Evolutionary conservation across 805 yeast genomes (phyloP).

Genomic region (Teunomyces pallodes): DNA sequence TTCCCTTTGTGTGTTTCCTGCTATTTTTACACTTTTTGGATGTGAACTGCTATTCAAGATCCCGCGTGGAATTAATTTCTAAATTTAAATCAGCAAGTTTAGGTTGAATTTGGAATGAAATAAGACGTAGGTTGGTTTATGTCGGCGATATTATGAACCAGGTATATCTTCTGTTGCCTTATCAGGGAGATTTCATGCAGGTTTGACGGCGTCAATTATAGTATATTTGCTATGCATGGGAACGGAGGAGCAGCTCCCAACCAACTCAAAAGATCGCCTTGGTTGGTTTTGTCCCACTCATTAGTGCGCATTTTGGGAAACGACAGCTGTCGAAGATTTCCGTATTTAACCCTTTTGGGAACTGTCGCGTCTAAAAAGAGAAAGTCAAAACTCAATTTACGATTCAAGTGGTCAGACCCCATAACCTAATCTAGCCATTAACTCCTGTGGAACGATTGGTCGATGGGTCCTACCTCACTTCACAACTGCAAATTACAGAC

Average conservation of each 20-base stretch:
- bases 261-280: too few relatives aligned
- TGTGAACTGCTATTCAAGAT: neutral
- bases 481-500: neutral
- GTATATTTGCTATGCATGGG: neutral
- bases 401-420: neutral
- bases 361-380: constrained; percentile 2
- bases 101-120: neutral
- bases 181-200: neutral
- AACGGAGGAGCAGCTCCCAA: neutral
- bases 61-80: neutral
- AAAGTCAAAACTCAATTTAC: neutral
- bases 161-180: neutral
- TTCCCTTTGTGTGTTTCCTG: neutral
- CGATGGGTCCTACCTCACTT: neutral
- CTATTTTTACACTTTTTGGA: neutral
- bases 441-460: neutral
- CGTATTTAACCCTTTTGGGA: neutral
- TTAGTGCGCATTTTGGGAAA: too few relatives aligned
- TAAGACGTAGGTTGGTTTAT: neutral
- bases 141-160: neutral
- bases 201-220: neutral
- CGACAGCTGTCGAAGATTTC: neutral
- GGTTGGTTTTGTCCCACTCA: too few relatives aligned
- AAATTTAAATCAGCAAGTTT: neutral
- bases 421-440: neutral